phyloP scores from a whole-genome alignment of 768 basidiomycete species.

The Kwoniella sp. region DNA sequence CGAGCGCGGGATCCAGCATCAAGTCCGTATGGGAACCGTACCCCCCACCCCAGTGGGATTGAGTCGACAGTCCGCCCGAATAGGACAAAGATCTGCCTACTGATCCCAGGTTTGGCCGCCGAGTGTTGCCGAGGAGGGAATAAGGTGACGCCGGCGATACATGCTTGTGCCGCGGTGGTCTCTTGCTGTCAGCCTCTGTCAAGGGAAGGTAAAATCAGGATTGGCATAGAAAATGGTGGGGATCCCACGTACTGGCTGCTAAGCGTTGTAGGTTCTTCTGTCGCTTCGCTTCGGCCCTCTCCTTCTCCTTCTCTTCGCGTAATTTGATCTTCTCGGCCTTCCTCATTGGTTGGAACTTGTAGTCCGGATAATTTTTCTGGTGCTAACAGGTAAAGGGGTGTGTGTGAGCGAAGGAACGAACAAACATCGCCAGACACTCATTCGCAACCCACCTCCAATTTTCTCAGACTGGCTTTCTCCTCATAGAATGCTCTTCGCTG shows the following conservation, averaged over 20 bases:
- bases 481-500: constrained; percentile 53
- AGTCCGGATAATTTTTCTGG: constrained; percentile 39
- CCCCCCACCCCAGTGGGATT: no score
- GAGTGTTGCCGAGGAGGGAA: background rate
- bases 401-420: background rate
- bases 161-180: background rate
- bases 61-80: no score
- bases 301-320: constrained; percentile 32
- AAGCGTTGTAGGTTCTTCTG: constrained; percentile 19
- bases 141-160: constrained; percentile 16
- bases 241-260: constrained; percentile 9
- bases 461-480: constrained; percentile 37
- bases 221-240: background rate
- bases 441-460: constrained; percentile 46
- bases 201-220: background rate
- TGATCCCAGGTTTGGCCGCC: constrained; percentile 2
- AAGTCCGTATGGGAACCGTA: no score
- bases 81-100: constrained; percentile 7
- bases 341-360: constrained; percentile 48
- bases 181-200: constrained; percentile 13
- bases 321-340: constrained; percentile 41
- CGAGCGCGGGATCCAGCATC: no score
- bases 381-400: constrained; percentile 20
- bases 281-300: constrained; percentile 26
- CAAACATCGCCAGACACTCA: background rate